These are phyloP conservation scores for Leavenworthia alabamica DNA, from an alignment of 345 rosid genomes.

Conservation along the genomic window DNA sequence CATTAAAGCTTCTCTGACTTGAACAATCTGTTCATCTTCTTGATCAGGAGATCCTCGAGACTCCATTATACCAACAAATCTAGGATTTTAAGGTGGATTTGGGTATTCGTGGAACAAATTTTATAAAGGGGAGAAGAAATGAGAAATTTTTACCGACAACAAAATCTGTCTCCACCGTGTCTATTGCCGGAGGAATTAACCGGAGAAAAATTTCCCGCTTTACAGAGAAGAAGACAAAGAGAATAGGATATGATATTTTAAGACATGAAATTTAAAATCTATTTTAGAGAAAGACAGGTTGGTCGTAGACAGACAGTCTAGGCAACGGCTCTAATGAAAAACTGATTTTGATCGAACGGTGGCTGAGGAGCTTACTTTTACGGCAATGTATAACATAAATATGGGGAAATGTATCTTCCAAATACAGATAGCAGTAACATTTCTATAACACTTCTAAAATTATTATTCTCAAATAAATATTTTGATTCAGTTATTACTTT, in stretches of 20 bases:
- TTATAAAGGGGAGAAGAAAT: not conserved
- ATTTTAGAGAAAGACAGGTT: conserved; percentile 16
- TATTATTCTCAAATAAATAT: too few species aligned
- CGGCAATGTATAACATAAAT: too few species aligned
- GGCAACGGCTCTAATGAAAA: not conserved
- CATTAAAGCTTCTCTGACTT: conserved; percentile 39
- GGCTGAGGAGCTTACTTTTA: not conserved
- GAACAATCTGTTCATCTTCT: conserved; percentile 32
- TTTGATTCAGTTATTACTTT: too few species aligned
- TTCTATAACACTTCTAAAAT: too few species aligned
- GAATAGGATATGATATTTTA: too few species aligned
- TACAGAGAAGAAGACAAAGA: not conserved
- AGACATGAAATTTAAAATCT: not conserved
- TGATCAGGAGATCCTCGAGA: conserved; percentile 26
- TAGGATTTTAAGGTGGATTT: conserved; percentile 9
- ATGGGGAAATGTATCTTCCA: too few species aligned
- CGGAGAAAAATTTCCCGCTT: conserved; percentile 1
- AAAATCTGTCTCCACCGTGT: not conserved
- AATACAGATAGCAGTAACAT: too few species aligned
- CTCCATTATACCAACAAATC: conserved; percentile 15
- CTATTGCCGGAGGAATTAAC: not conserved
- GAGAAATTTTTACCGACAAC: not conserved
- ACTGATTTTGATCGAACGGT: not conserved
- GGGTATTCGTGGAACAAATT: not conserved
- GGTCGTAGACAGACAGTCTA: not conserved